Evolutionary conservation across 2,329 filamentous ascomycete genomes (phyloP).

Genomic region (Penicillium hesseltinei): DNA sequence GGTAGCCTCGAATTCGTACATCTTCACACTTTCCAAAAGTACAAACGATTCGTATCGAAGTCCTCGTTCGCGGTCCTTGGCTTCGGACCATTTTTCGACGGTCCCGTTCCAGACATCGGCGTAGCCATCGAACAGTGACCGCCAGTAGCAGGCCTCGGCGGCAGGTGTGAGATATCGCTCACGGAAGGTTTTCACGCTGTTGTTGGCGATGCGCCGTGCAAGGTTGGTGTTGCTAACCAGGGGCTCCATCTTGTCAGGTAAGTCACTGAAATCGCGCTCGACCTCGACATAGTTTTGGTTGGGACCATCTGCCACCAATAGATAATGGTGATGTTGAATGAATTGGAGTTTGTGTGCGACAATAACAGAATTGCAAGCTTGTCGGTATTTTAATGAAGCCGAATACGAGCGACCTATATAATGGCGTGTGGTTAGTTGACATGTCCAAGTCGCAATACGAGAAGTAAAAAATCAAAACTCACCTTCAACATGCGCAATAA

Average conservation of each 20-base stretch:
- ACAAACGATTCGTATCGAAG: slow-evolving; percentile 35
- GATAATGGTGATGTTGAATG: slow-evolving; percentile 49
- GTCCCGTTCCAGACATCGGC: slow-evolving; percentile 26
- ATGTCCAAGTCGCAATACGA: neutral
- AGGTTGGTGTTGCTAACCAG: slow-evolving; percentile 38
- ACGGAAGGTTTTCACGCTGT: slow-evolving; percentile 47
- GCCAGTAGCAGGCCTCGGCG: slow-evolving; percentile 54
- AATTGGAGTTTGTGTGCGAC: slow-evolving; percentile 49
- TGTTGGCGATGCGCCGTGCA: slow-evolving; percentile 48
- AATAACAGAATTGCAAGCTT: slow-evolving; percentile 50
- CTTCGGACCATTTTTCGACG: slow-evolving; percentile 14
- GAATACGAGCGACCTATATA: slow-evolving; percentile 45
- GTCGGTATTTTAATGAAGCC: slow-evolving; percentile 51
- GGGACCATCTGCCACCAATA: slow-evolving; percentile 44
- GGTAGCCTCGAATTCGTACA: slow-evolving; percentile 25
- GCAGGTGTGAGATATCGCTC: slow-evolving; percentile 52
- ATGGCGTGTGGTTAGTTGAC: neutral
- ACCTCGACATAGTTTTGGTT: slow-evolving; percentile 51
- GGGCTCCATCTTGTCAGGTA: slow-evolving; percentile 41
- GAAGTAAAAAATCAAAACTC: slow-evolving; percentile 11
- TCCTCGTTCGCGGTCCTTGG: slow-evolving; percentile 16
- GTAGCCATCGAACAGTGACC: slow-evolving; percentile 40
- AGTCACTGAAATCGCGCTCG: slow-evolving; percentile 56
- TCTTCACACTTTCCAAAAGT: slow-evolving; percentile 27
- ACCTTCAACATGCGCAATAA: slow-evolving; percentile 54